phyloP scores from a whole-genome alignment of 495 filamentous ascomycete genomes.

The Penicillium malachiteum region DNA sequence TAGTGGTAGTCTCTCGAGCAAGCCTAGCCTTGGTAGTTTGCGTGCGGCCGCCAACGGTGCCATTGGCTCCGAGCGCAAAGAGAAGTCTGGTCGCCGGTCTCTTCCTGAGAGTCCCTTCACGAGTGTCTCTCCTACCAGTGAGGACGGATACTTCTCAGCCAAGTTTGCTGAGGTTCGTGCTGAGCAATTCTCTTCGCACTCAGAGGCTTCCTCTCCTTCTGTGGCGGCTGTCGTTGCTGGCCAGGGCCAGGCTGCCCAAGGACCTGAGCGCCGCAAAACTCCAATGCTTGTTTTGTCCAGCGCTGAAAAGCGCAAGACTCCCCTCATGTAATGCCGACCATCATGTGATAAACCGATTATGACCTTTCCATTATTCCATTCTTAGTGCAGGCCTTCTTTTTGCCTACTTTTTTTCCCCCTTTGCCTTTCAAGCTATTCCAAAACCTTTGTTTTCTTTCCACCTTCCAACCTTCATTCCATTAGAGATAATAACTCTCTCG shows the following conservation, averaged over 20 bases:
- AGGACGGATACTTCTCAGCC: conserved; percentile 61
- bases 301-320: conserved; percentile 87
- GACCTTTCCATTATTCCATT: conserved; percentile 16
- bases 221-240: conserved; percentile 49
- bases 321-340: conserved; percentile 52
- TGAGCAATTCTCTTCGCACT: conserved; percentile 33
- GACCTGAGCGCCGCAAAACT: conserved; percentile 70
- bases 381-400: conserved; percentile 9
- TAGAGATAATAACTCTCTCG: not conserved
- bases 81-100: conserved; percentile 58
- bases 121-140: conserved; percentile 52
- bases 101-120: conserved; percentile 40
- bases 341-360: conserved; percentile 45
- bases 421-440: not conserved
- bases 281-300: conserved; percentile 84
- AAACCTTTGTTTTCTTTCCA: not conserved
- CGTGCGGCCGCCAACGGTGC: conserved; percentile 77
- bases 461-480: not conserved
- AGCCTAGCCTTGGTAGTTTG: conserved; percentile 75
- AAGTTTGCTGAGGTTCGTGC: conserved; percentile 50
- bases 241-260: conserved; percentile 43
- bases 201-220: conserved; percentile 37
- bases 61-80: conserved; percentile 80
- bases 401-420: conserved; percentile 3
- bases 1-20: conserved; percentile 76